A percentile compares a stretch with the other conserved stretches of the same genome.
Evolutionary conservation across 1,284 basidiomycete genomes (phyloP).

Genomic region (Coriolopsis trogii): DNA sequence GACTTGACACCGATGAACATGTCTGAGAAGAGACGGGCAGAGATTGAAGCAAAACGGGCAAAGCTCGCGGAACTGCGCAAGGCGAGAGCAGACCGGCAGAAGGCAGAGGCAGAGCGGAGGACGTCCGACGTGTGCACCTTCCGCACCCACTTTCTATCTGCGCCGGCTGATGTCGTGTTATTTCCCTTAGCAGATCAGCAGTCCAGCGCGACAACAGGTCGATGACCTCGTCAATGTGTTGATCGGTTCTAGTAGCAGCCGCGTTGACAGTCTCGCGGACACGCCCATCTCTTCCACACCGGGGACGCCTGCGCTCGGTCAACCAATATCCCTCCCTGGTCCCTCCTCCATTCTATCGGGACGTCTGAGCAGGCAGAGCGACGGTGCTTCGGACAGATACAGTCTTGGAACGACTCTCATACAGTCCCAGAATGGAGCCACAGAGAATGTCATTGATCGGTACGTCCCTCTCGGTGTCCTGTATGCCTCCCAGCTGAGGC

Average conservation of each 20-base stretch:
- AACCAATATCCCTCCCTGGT: conserved; percentile 45
- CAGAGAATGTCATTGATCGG: conserved; percentile 72
- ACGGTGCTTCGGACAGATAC: conserved; percentile 47
- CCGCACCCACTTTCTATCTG: too few species aligned
- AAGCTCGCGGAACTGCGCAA: conserved; percentile 86
- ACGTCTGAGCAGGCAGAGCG: conserved; percentile 67
- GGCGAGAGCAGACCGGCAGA: conserved; percentile 70
- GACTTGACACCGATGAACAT: conserved; percentile 14
- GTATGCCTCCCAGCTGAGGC: not conserved
- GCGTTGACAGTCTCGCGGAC: conserved; percentile 51
- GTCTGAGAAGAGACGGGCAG: conserved; percentile 61
- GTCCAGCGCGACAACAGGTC: conserved; percentile 61
- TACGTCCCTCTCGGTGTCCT: conserved; percentile 33
- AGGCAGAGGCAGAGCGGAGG: conserved; percentile 57
- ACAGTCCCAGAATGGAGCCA: conserved; percentile 54
- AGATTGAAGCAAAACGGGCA: conserved; percentile 90
- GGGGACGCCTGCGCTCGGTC: conserved; percentile 63
- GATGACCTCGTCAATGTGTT: conserved; percentile 69
- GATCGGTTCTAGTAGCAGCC: conserved; percentile 45
- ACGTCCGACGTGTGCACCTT: conserved; percentile 41
- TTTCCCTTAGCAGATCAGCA: too few species aligned
- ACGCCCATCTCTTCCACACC: conserved; percentile 72
- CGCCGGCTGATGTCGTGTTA: too few species aligned
- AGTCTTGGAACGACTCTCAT: conserved; percentile 47
- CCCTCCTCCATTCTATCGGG: conserved; percentile 53